These are phyloP conservation scores for Sclerospora graminicola DNA, from an alignment of 352 stramenopile species.

Conservation along the genomic window DNA sequence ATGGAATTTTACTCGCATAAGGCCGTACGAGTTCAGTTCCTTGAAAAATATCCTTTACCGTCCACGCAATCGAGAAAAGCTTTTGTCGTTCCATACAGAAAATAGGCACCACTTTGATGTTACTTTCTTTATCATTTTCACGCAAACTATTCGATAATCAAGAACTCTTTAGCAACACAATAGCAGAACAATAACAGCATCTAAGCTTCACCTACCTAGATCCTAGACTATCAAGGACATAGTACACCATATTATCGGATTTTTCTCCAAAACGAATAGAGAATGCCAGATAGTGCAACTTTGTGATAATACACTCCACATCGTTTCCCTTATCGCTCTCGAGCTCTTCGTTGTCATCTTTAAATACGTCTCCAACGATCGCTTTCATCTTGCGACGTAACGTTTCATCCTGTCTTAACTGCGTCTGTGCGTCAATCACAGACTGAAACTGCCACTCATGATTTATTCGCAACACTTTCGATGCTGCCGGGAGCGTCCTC, in stretches of 20 bases:
- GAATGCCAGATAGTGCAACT: conserved; percentile 35
- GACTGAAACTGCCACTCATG: conserved; percentile 35
- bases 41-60: conserved; percentile 16
- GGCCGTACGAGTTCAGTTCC: conserved; percentile 28
- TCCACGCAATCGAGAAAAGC: conserved; percentile 39
- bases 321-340: conserved; percentile 14
- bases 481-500: conserved; percentile 6
- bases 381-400: conserved; percentile 19
- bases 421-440: conserved; percentile 24
- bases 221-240: conserved; percentile 35
- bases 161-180: conserved; percentile 1
- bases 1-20: conserved; percentile 39
- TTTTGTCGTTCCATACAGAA: conserved; percentile 36
- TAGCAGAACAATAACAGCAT: not conserved
- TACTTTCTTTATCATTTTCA: conserved; percentile 26
- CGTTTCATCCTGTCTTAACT: conserved; percentile 18
- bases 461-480: conserved; percentile 15
- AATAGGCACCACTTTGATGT: conserved; percentile 37
- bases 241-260: conserved; percentile 36
- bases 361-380: conserved; percentile 6
- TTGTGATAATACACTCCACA: conserved; percentile 21
- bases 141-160: conserved; percentile 16
- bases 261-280: conserved; percentile 35
- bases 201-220: conserved; percentile 15
- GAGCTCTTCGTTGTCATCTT: conserved; percentile 1